A percentile compares a stretch with the other conserved stretches of the same genome.
These are phyloP conservation scores for Geotrichum reessii DNA, from an alignment of 1,139 yeast genomes.

Conservation along the genomic window DNA sequence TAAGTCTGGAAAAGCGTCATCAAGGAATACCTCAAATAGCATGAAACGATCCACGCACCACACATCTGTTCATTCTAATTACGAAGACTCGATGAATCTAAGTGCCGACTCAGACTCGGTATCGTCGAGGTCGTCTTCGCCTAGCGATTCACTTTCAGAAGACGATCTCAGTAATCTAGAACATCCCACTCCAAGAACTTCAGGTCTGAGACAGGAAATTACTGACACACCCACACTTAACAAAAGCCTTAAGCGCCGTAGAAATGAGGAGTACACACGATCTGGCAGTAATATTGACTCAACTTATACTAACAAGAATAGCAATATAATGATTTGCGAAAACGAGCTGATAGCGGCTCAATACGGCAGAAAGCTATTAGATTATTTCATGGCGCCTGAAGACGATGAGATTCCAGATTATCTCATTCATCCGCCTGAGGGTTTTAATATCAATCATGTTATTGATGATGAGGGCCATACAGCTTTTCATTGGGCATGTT, in stretches of 20 bases:
- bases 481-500: conserved; percentile 94
- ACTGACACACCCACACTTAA: conserved; percentile 16
- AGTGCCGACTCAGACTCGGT: conserved; percentile 27
- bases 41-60: conserved; percentile 21
- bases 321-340: conserved; percentile 31
- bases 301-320: conserved; percentile 21
- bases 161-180: conserved; percentile 28
- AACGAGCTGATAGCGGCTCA: conserved; percentile 37
- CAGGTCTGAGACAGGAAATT: conserved; percentile 13
- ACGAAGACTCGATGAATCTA: conserved; percentile 4
- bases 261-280: conserved; percentile 2
- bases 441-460: conserved; percentile 76
- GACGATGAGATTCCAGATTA: conserved; percentile 68
- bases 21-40: conserved; percentile 18
- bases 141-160: conserved; percentile 34
- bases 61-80: background rate
- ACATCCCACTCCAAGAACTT: conserved; percentile 14
- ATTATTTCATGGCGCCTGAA: conserved; percentile 65
- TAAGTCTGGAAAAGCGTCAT: conserved; percentile 17
- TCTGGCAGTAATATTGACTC: conserved; percentile 1
- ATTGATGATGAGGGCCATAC: conserved; percentile 96
- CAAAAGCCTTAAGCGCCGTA: conserved; percentile 1
- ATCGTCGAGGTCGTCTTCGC: conserved; percentile 33
- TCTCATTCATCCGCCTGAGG: conserved; percentile 66
- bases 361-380: conserved; percentile 43